Base-by-base conservation (phyloP, 768 basidiomycete genomes). In the Pulveroboletus sp. region DNA sequence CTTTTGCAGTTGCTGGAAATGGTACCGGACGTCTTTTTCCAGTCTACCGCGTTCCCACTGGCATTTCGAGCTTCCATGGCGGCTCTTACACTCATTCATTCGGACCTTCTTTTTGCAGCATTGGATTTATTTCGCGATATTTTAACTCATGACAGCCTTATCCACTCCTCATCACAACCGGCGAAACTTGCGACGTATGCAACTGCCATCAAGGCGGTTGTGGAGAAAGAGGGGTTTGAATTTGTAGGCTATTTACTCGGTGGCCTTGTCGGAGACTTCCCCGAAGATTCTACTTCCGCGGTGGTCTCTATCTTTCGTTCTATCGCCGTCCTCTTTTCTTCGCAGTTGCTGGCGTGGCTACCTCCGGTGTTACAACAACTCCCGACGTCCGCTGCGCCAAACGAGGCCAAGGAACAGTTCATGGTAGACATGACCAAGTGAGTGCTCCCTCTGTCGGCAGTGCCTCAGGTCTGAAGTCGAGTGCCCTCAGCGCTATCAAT, bases 231-330 rank as follows among this genome's bases (percentile, higher is more conserved):
- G 64, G 92, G 93, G 4, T 77, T 79, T 47, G 78, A 81, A 58
- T 74, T 98, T 14, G 64, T 89, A 14, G 77, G 78, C 13, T 80
- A 80, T 55, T 66, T 93, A 27, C 72, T 98, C 46, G 70, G 76
- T 17, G 95, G 96, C 4, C 73, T 97, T 26, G 82, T 90, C 5
- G 83, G 86, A 18, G 85, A 88, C 53, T 98, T 94, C 65, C 90
- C 91, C 4, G 92, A 92, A 63, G 95, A 97, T 51, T 78, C 84
- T 4, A 74, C 82, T 6, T 76, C 86, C 8, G 65, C 73, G 32
- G 84, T 94, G 39, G 81, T 91, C 48, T 81, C 85, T 3, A 83
- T 97, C 53, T 80, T 95, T 66, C 80, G 89, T 14, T 75, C 79
- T 11, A 66, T 93, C 45, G 76, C 83, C 26, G 69, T 72, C 33